phyloP scores from a whole-genome alignment of 75 land plant genomes.

The Sequoia sempervirens region DNA sequence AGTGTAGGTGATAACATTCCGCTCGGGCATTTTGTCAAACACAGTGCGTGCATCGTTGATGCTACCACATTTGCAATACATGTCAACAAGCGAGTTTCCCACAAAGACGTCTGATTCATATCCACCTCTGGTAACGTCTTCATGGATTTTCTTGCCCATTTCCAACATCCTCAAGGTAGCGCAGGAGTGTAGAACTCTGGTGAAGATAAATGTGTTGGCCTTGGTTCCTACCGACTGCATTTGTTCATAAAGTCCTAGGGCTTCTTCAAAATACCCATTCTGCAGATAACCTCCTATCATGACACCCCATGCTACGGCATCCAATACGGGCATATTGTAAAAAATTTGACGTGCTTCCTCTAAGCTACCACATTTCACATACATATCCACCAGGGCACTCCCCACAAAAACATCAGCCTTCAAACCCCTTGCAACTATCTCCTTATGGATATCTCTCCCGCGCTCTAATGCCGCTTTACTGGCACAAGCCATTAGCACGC shows the following conservation, averaged over 20 bases:
- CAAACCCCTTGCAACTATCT: not conserved
- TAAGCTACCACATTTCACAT: slow-evolving; percentile 18
- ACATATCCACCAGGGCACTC: slow-evolving; percentile 21
- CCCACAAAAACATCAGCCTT: slow-evolving; percentile 11
- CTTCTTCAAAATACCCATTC: slow-evolving; percentile 8
- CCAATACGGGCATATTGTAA: slow-evolving; percentile 6
- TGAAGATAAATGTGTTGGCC: slow-evolving; percentile 17
- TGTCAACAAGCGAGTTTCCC: slow-evolving; percentile 15
- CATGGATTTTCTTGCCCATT: slow-evolving; percentile 10
- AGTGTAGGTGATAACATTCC: slow-evolving; percentile 14
- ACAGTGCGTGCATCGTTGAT: slow-evolving; percentile 8
- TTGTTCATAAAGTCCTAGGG: slow-evolving; percentile 8
- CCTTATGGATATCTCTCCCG: slow-evolving; percentile 14
- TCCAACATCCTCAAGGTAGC: not conserved
- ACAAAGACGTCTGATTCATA: slow-evolving; percentile 6
- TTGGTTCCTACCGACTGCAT: slow-evolving; percentile 12
- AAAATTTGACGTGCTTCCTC: slow-evolving; percentile 16
- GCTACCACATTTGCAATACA: slow-evolving; percentile 25
- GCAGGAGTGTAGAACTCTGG: slow-evolving; percentile 16
- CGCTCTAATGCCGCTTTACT: slow-evolving; percentile 15
- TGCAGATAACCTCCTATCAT: slow-evolving; percentile 23
- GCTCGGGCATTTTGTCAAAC: slow-evolving; percentile 13
- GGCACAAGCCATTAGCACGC: slow-evolving; percentile 18
- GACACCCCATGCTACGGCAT: slow-evolving; percentile 27
- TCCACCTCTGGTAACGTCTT: slow-evolving; percentile 6